Percentiles rank a stretch among this genome's conserved stretches.
Evolutionary conservation across 768 basidiomycete species (phyloP).

Genomic region (Tricholomella constricta): DNA sequence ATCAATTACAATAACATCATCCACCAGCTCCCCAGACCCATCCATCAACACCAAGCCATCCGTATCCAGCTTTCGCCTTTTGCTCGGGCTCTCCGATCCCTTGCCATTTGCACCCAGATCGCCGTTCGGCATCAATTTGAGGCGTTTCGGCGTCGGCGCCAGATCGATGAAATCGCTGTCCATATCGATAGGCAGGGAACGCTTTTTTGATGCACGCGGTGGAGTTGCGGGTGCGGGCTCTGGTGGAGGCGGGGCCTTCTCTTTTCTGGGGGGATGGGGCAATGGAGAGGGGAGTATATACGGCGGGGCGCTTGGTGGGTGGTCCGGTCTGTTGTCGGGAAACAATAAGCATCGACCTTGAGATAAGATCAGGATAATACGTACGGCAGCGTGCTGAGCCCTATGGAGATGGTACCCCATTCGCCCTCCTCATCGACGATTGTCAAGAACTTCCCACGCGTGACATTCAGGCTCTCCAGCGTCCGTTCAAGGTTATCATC

Average conservation of each 20-base stretch:
- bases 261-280: constrained; percentile 53
- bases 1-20: constrained; percentile 60
- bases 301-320: constrained; percentile 50
- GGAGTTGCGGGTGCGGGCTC: constrained; percentile 43
- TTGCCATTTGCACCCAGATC: constrained; percentile 20
- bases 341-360: constrained; percentile 2
- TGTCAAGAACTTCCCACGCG: constrained; percentile 82
- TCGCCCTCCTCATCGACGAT: constrained; percentile 89
- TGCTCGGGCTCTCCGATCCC: constrained; percentile 52
- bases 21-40: constrained; percentile 53
- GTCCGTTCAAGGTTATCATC: constrained; percentile 85
- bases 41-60: constrained; percentile 76
- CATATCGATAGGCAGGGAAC: constrained; percentile 54
- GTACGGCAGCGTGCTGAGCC: constrained; percentile 69
- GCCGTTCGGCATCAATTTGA: constrained; percentile 25
- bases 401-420: constrained; percentile 70
- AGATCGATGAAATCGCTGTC: constrained; percentile 55
- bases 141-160: constrained; percentile 61
- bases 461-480: constrained; percentile 78
- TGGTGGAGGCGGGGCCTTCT: constrained; percentile 37
- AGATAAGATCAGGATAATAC: constrained; percentile 35
- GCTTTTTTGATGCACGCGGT: constrained; percentile 48
- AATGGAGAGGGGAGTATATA: constrained; percentile 68
- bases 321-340: constrained; percentile 47
- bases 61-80: constrained; percentile 66